These are phyloP conservation scores for Hemileccinum impolitum DNA, from an alignment of 768 basidiomycete genomes.

Conservation along the genomic window DNA sequence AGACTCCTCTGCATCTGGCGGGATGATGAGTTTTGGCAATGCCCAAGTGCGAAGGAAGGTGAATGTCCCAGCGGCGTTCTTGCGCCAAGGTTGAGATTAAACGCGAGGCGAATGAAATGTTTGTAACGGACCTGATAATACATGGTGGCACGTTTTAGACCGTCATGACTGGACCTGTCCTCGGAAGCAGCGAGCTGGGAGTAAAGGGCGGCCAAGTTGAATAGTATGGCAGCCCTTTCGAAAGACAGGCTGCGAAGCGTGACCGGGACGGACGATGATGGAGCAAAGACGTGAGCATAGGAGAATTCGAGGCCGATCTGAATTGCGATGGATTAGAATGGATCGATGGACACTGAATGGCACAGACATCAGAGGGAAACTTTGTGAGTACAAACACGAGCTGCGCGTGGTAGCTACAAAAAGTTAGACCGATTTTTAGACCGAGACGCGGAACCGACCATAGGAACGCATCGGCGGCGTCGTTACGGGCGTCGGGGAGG, in stretches of 20 bases:
- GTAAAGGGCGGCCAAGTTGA: conserved; percentile 85
- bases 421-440: conserved; percentile 1
- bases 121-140: conserved; percentile 58
- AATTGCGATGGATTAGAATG: conserved; percentile 6
- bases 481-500: conserved; percentile 55
- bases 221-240: conserved; percentile 75
- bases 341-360: conserved; percentile 7
- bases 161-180: conserved; percentile 70
- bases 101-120: conserved; percentile 7
- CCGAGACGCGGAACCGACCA: conserved; percentile 46
- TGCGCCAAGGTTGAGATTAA: conserved; percentile 4
- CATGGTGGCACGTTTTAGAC: conserved; percentile 74
- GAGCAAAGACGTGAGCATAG: conserved; percentile 69
- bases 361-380: conserved; percentile 70
- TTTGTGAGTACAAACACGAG: conserved; percentile 81
- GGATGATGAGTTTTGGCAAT: conserved; percentile 48
- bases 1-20: conserved; percentile 48
- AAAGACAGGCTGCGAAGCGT: conserved; percentile 73
- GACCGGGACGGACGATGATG: conserved; percentile 49
- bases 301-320: conserved; percentile 72
- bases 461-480: conserved; percentile 47
- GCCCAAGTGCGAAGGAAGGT: conserved; percentile 54
- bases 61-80: conserved; percentile 75
- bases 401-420: conserved; percentile 84
- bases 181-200: conserved; percentile 73